These are phyloP conservation scores for Microbotryum silenes-acaulis DNA, from an alignment of 1,284 basidiomycete species.

Conservation along the genomic window DNA sequence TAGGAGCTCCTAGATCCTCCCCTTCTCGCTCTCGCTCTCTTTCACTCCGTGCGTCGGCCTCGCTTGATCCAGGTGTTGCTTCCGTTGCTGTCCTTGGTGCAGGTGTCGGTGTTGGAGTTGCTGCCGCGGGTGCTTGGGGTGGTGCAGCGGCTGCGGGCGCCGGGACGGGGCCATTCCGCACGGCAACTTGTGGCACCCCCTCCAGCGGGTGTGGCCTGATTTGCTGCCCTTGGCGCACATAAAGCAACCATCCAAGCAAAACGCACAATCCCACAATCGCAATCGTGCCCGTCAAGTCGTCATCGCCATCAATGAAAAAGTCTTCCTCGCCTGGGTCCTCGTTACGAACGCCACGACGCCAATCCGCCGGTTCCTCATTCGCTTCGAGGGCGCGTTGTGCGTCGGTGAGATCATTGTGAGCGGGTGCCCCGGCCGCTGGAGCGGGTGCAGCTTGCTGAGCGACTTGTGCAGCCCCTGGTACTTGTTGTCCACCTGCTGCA, in stretches of 20 bases:
- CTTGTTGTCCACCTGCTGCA: too few species aligned
- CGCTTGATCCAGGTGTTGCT: too few species aligned
- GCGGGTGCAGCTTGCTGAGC: not conserved
- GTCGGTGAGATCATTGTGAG: not conserved
- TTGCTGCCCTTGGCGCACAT: conserved; percentile 30
- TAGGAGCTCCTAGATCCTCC: too few species aligned
- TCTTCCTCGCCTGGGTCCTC: conserved; percentile 27
- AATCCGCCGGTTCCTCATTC: conserved; percentile 22
- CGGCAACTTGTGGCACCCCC: not conserved
- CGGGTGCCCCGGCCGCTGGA: conserved; percentile 6
- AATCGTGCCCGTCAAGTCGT: conserved; percentile 33
- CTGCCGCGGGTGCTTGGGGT: not conserved
- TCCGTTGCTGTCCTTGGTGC: too few species aligned
- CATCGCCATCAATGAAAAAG: conserved; percentile 26
- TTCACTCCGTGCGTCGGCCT: too few species aligned
- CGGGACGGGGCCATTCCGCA: not conserved
- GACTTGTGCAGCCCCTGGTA: too few species aligned
- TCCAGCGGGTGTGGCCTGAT: not conserved
- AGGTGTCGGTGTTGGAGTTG: too few species aligned
- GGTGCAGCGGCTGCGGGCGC: conserved; percentile 5
- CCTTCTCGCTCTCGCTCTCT: too few species aligned
- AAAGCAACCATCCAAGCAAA: conserved; percentile 34
- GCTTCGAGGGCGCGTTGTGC: conserved; percentile 21
- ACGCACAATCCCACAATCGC: conserved; percentile 34
- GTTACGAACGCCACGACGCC: conserved; percentile 7